phyloP scores from a whole-genome alignment of 139 green algal species.

The Coelastrella sp. region DNA sequence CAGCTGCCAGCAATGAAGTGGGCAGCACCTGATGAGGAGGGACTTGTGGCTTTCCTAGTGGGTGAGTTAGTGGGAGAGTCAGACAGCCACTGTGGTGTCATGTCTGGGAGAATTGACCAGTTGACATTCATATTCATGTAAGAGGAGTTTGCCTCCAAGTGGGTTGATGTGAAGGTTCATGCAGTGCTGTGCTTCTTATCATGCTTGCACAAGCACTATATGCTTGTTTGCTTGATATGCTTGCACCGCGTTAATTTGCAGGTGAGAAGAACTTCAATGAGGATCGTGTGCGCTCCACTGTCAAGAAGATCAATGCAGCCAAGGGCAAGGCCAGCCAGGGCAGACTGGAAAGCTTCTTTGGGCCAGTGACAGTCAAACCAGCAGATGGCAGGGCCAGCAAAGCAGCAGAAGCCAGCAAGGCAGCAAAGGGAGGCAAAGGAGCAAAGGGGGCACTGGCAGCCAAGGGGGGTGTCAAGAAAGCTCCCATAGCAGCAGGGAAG shows the following conservation, averaged over 20 bases:
- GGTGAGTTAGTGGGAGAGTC: slow-evolving; percentile 40
- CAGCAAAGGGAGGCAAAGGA: slow-evolving; percentile 11
- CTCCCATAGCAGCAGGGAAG: slow-evolving; percentile 36
- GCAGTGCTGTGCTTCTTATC: too few species aligned
- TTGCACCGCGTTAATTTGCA: not conserved
- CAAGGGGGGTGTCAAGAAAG: slow-evolving; percentile 49
- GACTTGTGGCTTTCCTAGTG: slow-evolving; percentile 92
- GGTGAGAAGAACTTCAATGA: slow-evolving; percentile 95
- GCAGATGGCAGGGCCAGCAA: slow-evolving; percentile 29
- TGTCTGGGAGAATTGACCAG: not conserved
- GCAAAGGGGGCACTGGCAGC: slow-evolving; percentile 5
- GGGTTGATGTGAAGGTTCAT: too few species aligned
- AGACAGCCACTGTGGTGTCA: not conserved
- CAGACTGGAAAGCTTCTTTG: slow-evolving; percentile 91
- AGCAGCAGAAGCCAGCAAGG: not conserved
- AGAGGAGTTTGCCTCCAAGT: too few species aligned
- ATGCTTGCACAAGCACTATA: not conserved
- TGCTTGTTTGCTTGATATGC: not conserved
- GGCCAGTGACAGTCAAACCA: slow-evolving; percentile 52
- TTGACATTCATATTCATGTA: too few species aligned
- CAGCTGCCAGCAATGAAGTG: slow-evolving; percentile 86
- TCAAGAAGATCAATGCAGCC: slow-evolving; percentile 73
- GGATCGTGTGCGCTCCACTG: slow-evolving; percentile 81
- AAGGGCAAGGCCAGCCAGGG: slow-evolving; percentile 81
- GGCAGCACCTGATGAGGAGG: slow-evolving; percentile 90